phyloP scores from a whole-genome alignment of 169 alveolate species.

The Blepharisma undulans region DNA sequence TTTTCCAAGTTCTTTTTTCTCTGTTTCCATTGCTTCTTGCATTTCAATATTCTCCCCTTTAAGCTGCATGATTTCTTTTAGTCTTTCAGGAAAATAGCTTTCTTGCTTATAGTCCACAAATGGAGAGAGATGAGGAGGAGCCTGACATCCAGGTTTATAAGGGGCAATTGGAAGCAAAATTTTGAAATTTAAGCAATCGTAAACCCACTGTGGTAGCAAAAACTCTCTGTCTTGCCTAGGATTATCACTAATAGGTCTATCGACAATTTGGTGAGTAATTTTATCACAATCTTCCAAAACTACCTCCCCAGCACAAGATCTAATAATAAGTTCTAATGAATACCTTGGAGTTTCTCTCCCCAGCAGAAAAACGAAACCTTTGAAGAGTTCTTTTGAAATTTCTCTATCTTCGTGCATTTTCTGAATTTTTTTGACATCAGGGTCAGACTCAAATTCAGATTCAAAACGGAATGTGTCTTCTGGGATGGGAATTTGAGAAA shows the following conservation, averaged over 20 bases:
- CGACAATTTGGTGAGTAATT: constrained; percentile 92
- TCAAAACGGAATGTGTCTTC: neutral
- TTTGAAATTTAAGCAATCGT: constrained; percentile 89
- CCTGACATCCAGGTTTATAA: constrained; percentile 89
- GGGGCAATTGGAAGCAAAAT: constrained; percentile 86
- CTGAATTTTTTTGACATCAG: constrained; percentile 64
- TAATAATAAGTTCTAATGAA: constrained; percentile 87
- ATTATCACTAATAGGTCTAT: constrained; percentile 85
- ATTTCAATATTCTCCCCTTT: constrained; percentile 59
- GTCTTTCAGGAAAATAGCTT: constrained; percentile 61
- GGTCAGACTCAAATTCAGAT: constrained; percentile 63
- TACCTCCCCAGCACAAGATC: constrained; percentile 88
- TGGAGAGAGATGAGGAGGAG: constrained; percentile 97
- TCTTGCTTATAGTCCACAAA: constrained; percentile 73
- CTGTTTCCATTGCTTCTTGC: constrained; percentile 63
- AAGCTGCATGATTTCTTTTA: constrained; percentile 57
- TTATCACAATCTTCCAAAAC: constrained; percentile 60
- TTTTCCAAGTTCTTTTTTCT: constrained; percentile 80
- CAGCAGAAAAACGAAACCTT: constrained; percentile 83
- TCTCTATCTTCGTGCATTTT: constrained; percentile 58
- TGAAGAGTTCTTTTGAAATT: constrained; percentile 75
- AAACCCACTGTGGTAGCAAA: constrained; percentile 96
- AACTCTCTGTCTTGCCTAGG: constrained; percentile 80
- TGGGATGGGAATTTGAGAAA: neutral
- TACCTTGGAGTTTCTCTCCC: constrained; percentile 92